Evolutionary conservation across 2,329 filamentous ascomycete species (phyloP), one percentile per base, ranked within the genome.

Genomic region (Aphanocladium album): DNA sequence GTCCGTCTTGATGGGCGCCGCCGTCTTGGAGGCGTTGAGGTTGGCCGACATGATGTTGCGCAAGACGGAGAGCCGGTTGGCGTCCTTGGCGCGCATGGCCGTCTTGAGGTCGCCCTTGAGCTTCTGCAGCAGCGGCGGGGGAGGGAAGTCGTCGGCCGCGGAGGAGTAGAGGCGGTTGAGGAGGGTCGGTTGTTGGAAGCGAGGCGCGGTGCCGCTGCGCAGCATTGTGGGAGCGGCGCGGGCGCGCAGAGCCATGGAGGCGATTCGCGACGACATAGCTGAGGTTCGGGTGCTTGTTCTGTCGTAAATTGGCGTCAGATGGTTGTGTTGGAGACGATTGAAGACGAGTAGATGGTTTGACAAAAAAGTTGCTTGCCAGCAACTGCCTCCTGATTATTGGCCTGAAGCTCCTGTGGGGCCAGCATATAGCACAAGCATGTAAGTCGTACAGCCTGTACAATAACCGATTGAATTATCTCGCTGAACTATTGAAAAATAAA

Each of bases 11-110:
- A 93, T 84, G n/a, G 90, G 89, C 43, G 77, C 79, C 43, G 80
- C 70, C 16, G 89, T 91, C 75, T 93, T 93, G 71, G 86, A 88
- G 37, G 88, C 86, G 73, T 92, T 93, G 67, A 87, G 86, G 63
- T 89, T 85, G 64, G 88, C 83, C 35, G 88, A 80, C 64, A 93
- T 81, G 63, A 93, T 76, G 45, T 80, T 73, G 66, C 90, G 88
- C 53, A 93, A 80, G 41, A 90, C 89, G 43, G 82, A 77, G 27
- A 93, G 83, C 2, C 88, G 85, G 27, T 83, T 77, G 27, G 79
- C 74, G 69, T 89, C 85, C 72, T 87, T 89, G 66, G 79, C 79
- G 62, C 81, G 81, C 86, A 89, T 88, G 53, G 86, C 85, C 11
- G 78, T 73, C 75, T 89, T 89, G 63, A 89, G 77, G 66, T 89